Percentiles rank a stretch among this genome's conserved stretches.
Evolutionary conservation across 2,329 filamentous ascomycete genomes (phyloP).

Genomic region (Delphinella strobiligena): DNA sequence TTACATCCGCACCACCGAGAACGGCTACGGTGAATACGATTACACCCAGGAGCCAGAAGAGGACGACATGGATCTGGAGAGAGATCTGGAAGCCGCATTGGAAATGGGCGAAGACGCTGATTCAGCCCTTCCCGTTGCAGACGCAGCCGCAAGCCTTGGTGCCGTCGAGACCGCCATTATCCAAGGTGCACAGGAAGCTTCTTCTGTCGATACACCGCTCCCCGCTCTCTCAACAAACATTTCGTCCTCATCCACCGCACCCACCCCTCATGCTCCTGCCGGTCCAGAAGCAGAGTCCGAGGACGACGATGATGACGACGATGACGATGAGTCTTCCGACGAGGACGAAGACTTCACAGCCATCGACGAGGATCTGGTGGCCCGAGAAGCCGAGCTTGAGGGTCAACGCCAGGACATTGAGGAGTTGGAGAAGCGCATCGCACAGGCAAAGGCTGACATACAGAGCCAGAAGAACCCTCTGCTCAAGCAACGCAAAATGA

Average conservation of each 20-base stretch:
- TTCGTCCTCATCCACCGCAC: constrained; percentile 14
- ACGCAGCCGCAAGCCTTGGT: constrained; percentile 26
- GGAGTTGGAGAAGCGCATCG: constrained; percentile 41
- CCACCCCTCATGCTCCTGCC: constrained; percentile 10
- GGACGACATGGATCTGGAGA: constrained; percentile 31
- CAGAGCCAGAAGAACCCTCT: constrained; percentile 35
- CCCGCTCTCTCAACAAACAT: constrained; percentile 16
- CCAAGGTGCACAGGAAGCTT: constrained; percentile 4
- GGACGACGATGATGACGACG: constrained; percentile 16
- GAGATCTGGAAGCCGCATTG: constrained; percentile 16
- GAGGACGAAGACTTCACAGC: constrained; percentile 30
- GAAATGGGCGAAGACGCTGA: constrained; percentile 19
- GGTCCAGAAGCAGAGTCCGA: constrained; percentile 14
- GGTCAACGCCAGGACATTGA: constrained; percentile 41
- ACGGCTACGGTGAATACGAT: constrained; percentile 17
- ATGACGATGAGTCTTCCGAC: constrained; percentile 25
- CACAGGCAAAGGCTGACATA: constrained; percentile 23
- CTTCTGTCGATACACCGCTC: constrained; percentile 1
- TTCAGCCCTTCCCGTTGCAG: constrained; percentile 4
- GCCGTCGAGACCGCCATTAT: constrained; percentile 19
- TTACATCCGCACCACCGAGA: constrained; percentile 22
- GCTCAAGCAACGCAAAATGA: constrained; percentile 36
- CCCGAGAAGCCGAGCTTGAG: constrained; percentile 33
- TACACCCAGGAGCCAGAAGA: constrained; percentile 27
- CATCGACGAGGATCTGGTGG: constrained; percentile 41